A percentile compares a stretch with the other conserved stretches of the same genome.
Evolutionary conservation across 805 yeast genomes (phyloP).

Genomic region (Lipomyces sp.): DNA sequence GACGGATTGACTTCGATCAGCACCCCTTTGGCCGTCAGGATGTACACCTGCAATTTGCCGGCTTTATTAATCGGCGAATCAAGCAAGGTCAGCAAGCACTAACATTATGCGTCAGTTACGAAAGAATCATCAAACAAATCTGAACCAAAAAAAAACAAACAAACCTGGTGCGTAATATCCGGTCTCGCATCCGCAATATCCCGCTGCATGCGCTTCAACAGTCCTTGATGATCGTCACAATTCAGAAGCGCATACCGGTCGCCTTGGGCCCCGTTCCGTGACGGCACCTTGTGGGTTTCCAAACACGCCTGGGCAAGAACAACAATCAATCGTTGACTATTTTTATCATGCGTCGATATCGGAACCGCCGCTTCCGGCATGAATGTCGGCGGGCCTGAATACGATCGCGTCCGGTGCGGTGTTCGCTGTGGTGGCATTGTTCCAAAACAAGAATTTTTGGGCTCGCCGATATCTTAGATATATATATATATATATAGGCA

Average conservation of each 20-base stretch:
- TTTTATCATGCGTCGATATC: constrained; percentile 81
- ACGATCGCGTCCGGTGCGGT: constrained; percentile 28
- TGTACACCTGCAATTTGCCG: constrained; percentile 93
- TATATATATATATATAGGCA: no score
- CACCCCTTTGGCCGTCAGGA: constrained; percentile 93
- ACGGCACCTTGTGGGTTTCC: constrained; percentile 84
- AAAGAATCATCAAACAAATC: neutral
- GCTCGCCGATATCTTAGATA: no score
- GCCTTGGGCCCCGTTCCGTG: constrained; percentile 71
- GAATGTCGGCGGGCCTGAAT: constrained; percentile 59
- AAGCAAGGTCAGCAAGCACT: constrained; percentile 83
- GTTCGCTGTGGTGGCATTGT: constrained; percentile 53
- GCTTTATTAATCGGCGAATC: constrained; percentile 99
- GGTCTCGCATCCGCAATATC: constrained; percentile 98
- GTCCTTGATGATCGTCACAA: constrained; percentile 98
- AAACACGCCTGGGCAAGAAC: constrained; percentile 96
- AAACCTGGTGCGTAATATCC: constrained; percentile 90
- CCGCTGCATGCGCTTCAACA: constrained; percentile 92
- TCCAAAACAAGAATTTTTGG: no score
- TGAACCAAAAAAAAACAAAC: neutral
- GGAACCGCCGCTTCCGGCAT: constrained; percentile 88
- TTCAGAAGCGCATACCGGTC: constrained; percentile 92
- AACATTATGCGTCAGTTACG: neutral
- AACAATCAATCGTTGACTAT: constrained; percentile 82
- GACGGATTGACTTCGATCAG: constrained; percentile 94